A percentile compares a stretch with the other conserved stretches of the same genome.
These are phyloP conservation scores for Asterochloris sp. DNA, from an alignment of 139 green algal genomes.

Conservation along the genomic window DNA sequence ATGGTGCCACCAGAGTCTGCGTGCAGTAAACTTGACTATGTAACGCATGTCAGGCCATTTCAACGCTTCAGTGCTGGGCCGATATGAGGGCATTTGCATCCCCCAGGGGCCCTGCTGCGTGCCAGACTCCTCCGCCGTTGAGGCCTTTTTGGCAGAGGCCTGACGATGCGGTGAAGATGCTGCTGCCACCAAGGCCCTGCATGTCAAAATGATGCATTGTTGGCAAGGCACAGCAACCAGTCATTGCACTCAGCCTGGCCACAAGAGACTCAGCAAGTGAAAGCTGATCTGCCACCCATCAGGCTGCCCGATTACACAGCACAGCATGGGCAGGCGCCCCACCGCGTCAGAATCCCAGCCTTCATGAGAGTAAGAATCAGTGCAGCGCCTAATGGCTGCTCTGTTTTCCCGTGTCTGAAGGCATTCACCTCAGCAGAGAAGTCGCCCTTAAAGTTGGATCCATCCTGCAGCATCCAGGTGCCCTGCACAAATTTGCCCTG, in stretches of 20 bases:
- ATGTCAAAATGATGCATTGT: not conserved
- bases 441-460: not conserved
- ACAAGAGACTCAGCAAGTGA: not conserved
- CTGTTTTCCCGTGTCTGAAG: not conserved
- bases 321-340: not conserved
- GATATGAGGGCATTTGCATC: too few relatives aligned
- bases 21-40: not conserved
- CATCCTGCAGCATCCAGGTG: conserved; percentile 9
- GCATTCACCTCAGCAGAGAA: conserved; percentile 6
- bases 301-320: not conserved
- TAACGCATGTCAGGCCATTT: not conserved
- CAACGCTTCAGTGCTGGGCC: not conserved
- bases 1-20: not conserved
- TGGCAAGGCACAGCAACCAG: too few relatives aligned
- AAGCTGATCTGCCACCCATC: not conserved
- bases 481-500: conserved; percentile 2
- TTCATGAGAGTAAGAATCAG: not conserved
- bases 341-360: not conserved
- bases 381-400: not conserved
- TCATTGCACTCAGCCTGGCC: not conserved
- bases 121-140: too few relatives aligned
- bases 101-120: too few relatives aligned
- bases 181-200: too few relatives aligned
- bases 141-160: too few relatives aligned
- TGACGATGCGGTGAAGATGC: too few relatives aligned